phyloP scores from a whole-genome alignment of 139 green algal genomes.

The Nannochloris sp. region DNA sequence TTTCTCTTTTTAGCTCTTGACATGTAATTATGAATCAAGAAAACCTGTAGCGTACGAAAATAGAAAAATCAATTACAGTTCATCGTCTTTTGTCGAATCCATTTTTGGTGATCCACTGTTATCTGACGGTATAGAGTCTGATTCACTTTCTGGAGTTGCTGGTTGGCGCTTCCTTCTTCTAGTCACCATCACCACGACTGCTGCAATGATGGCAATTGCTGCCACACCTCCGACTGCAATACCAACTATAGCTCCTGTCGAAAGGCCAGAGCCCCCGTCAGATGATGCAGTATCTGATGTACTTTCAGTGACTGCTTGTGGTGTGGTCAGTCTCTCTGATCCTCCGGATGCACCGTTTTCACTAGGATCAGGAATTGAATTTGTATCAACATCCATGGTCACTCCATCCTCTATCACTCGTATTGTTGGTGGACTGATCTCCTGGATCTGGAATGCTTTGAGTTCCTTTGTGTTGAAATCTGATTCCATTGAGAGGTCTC shows the following conservation, averaged over 20 bases:
- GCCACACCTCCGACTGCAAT: conserved; percentile 2
- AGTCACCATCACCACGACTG: not conserved
- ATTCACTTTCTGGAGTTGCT: not conserved
- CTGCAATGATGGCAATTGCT: not conserved
- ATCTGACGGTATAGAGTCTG: not conserved
- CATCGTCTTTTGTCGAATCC: no score
- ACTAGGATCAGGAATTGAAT: not conserved
- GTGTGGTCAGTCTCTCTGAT: not conserved
- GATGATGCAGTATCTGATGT: not conserved
- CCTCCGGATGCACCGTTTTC: not conserved
- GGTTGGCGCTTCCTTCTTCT: conserved; percentile 1
- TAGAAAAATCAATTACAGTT: no score
- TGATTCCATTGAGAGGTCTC: not conserved
- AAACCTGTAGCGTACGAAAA: no score
- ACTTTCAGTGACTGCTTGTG: not conserved
- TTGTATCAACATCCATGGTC: conserved; percentile 4
- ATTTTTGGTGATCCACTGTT: no score
- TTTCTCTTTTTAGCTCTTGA: no score
- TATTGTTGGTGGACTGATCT: not conserved
- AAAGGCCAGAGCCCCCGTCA: not conserved
- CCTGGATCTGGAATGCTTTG: not conserved
- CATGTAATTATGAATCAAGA: no score
- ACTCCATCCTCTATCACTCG: not conserved
- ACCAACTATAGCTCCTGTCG: conserved; percentile 11
- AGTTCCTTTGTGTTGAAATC: not conserved